Conservation (phyloP, 2,329 filamentous ascomycete species). For the Nannizzia gypsea region DNA sequence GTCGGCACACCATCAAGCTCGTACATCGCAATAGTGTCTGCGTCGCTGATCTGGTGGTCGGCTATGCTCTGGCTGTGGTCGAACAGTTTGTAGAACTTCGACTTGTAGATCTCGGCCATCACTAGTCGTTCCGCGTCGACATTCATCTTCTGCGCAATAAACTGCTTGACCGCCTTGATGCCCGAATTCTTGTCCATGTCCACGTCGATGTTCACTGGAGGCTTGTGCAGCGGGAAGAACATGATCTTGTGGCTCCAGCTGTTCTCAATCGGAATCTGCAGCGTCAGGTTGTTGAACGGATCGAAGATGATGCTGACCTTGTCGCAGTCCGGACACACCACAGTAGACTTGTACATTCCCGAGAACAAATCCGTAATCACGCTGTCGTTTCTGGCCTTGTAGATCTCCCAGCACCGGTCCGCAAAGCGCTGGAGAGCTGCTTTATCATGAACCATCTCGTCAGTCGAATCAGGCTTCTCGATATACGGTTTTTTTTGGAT, state of each 20-base stretch:
- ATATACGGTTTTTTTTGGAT: conserved; percentile 94
- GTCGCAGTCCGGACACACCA: conserved; percentile 78
- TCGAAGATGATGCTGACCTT: conserved; percentile 99
- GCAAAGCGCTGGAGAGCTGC: conserved; percentile 74
- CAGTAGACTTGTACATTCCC: conserved; percentile 95
- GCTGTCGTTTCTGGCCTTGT: conserved; percentile 83
- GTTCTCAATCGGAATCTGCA: conserved; percentile 79
- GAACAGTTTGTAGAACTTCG: conserved; percentile 78
- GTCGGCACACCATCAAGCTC: conserved; percentile 71
- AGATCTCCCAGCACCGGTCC: conserved; percentile 80
- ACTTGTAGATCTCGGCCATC: conserved; percentile 68
- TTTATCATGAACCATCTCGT: conserved; percentile 80
- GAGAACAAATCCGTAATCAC: conserved; percentile 92
- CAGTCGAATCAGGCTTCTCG: conserved; percentile 93
- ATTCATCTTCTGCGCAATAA: conserved; percentile 43
- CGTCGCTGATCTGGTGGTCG: conserved; percentile 53
- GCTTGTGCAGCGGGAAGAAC: conserved; percentile 64
- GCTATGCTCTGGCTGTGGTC: conserved; percentile 56
- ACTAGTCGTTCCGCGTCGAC: conserved; percentile 52
- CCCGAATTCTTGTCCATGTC: conserved; percentile 62
- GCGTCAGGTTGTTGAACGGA: conserved; percentile 85
- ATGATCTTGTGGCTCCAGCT: conserved; percentile 64
- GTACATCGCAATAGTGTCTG: conserved; percentile 57
- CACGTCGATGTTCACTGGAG: conserved; percentile 59
- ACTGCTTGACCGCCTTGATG: conserved; percentile 40